Conservation (phyloP, 176 grass and related monocot genomes). For the Cocos nucifera region DNA sequence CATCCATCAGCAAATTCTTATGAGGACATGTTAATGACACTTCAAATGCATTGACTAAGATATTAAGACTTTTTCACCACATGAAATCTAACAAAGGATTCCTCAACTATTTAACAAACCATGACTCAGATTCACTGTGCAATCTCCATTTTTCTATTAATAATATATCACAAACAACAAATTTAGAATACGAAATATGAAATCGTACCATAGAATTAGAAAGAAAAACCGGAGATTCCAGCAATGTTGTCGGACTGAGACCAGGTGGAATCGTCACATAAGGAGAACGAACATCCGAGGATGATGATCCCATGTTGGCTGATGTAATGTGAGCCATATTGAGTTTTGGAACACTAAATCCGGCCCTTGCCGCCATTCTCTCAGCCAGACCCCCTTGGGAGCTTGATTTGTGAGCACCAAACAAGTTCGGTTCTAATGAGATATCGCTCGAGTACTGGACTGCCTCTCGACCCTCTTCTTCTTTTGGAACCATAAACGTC, state of each 20-base stretch:
- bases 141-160: background rate
- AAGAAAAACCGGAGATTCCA: slow-evolving; percentile 67
- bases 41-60: no score
- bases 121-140: no score
- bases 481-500: background rate
- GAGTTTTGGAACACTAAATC: slow-evolving; percentile 37
- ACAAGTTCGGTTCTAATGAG: background rate
- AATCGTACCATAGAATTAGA: slow-evolving; percentile 58
- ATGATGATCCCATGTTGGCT: slow-evolving; percentile 5
- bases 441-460: slow-evolving; percentile 2
- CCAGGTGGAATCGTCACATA: slow-evolving; percentile 66
- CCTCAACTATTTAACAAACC: no score
- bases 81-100: no score
- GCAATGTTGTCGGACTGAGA: slow-evolving; percentile 50
- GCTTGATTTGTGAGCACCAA: slow-evolving; percentile 1
- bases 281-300: slow-evolving; percentile 39
- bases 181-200: background rate
- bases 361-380: slow-evolving; percentile 35
- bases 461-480: slow-evolving; percentile 2
- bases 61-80: no score
- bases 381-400: slow-evolving; percentile 15
- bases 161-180: slow-evolving; percentile 14
- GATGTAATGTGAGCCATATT: slow-evolving; percentile 16
- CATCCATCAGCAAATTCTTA: no score
- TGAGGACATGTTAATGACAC: no score